Evolutionary conservation across 2,329 filamentous ascomycete species (phyloP).

Genomic region (Beauveria rudraprayagi): DNA sequence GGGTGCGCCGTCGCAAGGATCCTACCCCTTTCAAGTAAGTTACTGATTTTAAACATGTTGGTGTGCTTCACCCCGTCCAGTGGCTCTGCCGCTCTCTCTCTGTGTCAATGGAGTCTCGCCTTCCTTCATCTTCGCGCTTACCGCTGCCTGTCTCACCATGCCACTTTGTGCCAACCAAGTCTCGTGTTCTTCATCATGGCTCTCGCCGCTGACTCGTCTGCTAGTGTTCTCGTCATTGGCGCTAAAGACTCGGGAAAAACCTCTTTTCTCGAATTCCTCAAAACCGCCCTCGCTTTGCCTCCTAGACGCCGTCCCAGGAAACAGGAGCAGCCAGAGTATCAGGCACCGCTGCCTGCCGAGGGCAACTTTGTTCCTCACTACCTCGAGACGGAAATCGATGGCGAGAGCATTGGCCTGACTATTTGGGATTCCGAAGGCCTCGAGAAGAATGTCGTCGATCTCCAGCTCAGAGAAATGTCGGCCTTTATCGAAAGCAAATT

Average conservation of each 20-base stretch:
- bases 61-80: background rate
- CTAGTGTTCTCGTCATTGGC: conserved; percentile 82
- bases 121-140: no score
- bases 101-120: no score
- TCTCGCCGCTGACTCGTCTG: conserved; percentile 6
- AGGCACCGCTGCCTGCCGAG: conserved; percentile 41
- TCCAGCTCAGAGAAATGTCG: conserved; percentile 86
- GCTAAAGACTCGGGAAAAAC: conserved; percentile 86
- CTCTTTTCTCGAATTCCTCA: conserved; percentile 92
- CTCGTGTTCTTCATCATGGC: background rate
- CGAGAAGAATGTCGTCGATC: conserved; percentile 89
- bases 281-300: conserved; percentile 76
- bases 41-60: background rate
- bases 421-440: conserved; percentile 95
- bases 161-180: no score
- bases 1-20: conserved; percentile 90
- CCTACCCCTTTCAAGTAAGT: conserved; percentile 97
- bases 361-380: conserved; percentile 82
- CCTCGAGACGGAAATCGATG: conserved; percentile 88
- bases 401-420: conserved; percentile 83
- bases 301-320: conserved; percentile 61
- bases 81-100: background rate
- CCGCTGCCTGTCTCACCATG: background rate
- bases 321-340: conserved; percentile 51
- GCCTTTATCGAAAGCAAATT: conserved; percentile 96